Base-by-base conservation (phyloP, 2,329 filamentous ascomycete genomes). In the Emmonsiellopsis sp. region DNA sequence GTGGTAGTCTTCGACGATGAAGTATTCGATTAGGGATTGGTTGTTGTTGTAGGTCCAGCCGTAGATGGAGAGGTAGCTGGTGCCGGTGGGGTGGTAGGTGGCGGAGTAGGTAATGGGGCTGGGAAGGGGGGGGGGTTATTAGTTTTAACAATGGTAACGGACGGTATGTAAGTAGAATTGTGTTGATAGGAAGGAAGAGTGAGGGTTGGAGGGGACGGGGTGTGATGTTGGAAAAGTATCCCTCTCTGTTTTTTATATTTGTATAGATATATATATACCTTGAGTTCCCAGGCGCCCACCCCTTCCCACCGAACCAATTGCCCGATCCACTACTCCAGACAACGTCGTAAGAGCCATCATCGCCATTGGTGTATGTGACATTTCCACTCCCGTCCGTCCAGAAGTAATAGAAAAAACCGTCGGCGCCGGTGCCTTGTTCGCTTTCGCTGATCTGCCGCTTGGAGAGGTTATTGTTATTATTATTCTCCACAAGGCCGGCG, bases 261-360 rank as follows among this genome's bases (percentile, higher is more conserved):
- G 5, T 27, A 27, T 27, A 27, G 21, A 27, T 27, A 27, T 27
- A 27, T 27, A 27, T 27, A 27, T 71, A 81, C 76, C 75, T 70
- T 32, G 69, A 65, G 54, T 64, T 73, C 44, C 79, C 79, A 14
- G 78, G 74, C 52, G 74, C 74, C 78, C 79, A 82, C 36, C 80
- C 80, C 66, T 82, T 82, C 34, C 80, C 80, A 55, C 71, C 77
- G 33, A 80, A 77, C 44, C 80, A 76, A 69, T 81, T 79, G 36
- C 77, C 77, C 21, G 63, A 66, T 45, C 69, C 68, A 21, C 17
- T 11, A 5, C 3, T 27, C 78, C 77, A 81, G 39, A 58, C 61
- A 0, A 75, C 68, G 34, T 60, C 70, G 67, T 79, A 80, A 32
- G 66, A 61, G 1, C 76, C 76, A 2, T 58, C 68, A 4, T 61